Evolutionary conservation across 2,329 filamentous ascomycete species (phyloP), one percentile per base, ranked within the genome.

Genomic region (Talaromyces sp.): DNA sequence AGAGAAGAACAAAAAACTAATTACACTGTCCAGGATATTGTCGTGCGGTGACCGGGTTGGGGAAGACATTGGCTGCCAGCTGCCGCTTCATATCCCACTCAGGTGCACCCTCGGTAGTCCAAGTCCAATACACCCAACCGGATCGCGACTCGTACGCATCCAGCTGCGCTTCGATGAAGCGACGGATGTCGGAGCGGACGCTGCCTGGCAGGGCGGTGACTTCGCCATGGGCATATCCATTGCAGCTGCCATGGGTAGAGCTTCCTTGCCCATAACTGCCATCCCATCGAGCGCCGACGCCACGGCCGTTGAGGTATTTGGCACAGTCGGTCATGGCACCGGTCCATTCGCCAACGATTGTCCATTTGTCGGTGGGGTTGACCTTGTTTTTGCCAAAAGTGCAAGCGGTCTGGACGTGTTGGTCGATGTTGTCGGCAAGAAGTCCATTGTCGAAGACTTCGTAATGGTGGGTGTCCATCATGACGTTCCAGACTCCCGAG

Each of bases 381-480:
- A 80, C 68, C 64, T 85, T 85, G 7, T 73, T 69, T 2, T 72
- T 70, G 2, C 79, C 80, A 65, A 83, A 82, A 58, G 77, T 79
- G 75, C 87, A 90, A 57, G 84, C 85, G 31, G 76, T 74, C 61
- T 81, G 74, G 42, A 84, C 75, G 66, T 90, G 88, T 60, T 84
- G 70, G 65, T 77, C 75, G 4, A 81, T 80, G 40, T 77, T 73
- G 71, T 84, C 73, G 27, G 78, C 77, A 33, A 88, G 75, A 31
- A 83, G 75, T 0, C 74, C 76, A 28, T 80, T 73, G 63, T 78
- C 80, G 74, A 89, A 89, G 62, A 87, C 79, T 70, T 89, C 84
- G 70, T 90, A 90, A 69, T 89, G 85, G 70, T 90, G 88, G 62
- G 87, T 86, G 68, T 90, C 88, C 64, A 90, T 74, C 53, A 84